These are phyloP conservation scores for Heteromeles arbutifolia DNA, from an alignment of 306 rosid species.

Conservation along the genomic window DNA sequence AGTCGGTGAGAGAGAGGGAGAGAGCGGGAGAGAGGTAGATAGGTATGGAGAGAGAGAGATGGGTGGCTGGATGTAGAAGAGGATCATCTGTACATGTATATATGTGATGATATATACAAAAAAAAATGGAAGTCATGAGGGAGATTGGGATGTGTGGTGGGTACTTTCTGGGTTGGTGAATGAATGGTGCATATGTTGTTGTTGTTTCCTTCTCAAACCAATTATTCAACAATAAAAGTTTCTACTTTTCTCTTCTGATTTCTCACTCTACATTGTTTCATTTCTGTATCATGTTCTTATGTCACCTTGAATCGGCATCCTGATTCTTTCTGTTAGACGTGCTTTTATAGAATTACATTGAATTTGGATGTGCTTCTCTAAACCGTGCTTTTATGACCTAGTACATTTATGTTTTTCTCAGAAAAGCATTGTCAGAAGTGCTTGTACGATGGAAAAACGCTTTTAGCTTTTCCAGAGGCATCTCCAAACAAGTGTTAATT, in stretches of 20 bases:
- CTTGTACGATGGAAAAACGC: background rate
- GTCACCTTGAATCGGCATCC: background rate
- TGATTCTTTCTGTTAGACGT: background rate
- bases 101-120: conserved; percentile 62
- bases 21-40: background rate
- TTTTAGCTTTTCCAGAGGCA: no score
- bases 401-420: no score
- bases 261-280: background rate
- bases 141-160: conserved; percentile 55
- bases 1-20: background rate
- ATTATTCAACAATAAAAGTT: conserved; percentile 56
- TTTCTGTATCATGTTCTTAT: background rate
- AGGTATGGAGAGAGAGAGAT: background rate
- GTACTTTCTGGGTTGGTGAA: conserved; percentile 44
- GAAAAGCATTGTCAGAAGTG: no score
- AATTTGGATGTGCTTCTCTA: background rate
- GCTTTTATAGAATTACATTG: background rate
- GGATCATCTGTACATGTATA: conserved; percentile 49
- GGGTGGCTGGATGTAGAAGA: conserved; percentile 40
- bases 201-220: conserved; percentile 19
- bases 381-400: background rate
- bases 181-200: conserved; percentile 33
- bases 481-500: no score
- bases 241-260: background rate
- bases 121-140: conserved; percentile 40